Percentiles rank a stretch among this genome's conserved stretches.
phyloP scores from a whole-genome alignment of 805 yeast species.

The Allodekkera sacchari region DNA sequence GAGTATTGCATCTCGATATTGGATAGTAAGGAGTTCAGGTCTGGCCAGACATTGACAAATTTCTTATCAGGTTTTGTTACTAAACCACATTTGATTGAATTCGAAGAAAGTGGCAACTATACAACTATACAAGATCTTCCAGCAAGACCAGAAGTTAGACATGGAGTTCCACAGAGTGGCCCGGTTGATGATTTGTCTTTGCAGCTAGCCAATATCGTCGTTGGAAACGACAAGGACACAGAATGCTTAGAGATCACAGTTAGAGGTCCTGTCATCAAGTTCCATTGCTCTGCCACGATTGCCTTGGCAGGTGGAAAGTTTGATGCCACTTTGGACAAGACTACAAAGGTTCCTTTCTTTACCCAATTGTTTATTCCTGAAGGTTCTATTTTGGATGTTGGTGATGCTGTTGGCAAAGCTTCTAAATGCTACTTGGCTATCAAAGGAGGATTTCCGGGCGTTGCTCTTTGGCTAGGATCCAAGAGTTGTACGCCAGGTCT shows the following conservation, averaged over 20 bases:
- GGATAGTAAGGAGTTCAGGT: conserved; percentile 7
- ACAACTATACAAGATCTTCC: conserved; percentile 45
- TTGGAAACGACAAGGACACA: conserved; percentile 14
- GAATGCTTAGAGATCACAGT: conserved; percentile 21
- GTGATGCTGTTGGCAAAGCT: conserved; percentile 11
- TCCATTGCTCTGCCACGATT: conserved; percentile 16
- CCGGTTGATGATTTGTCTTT: conserved; percentile 21
- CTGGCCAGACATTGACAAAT: conserved; percentile 16
- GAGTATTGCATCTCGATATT: conserved; percentile 17
- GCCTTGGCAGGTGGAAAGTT: conserved; percentile 20
- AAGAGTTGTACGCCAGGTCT: conserved; percentile 23
- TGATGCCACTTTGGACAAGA: conserved; percentile 10
- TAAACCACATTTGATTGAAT: conserved; percentile 18
- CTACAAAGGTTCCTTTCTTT: conserved; percentile 14
- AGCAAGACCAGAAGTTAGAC: conserved; percentile 18
- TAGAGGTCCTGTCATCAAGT: conserved; percentile 20
- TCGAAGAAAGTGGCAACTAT: conserved; percentile 36
- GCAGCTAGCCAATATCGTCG: conserved; percentile 19
- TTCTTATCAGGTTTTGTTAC: conserved; percentile 14
- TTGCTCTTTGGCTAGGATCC: conserved; percentile 22
- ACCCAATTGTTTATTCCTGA: conserved; percentile 15
- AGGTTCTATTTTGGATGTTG: conserved; percentile 17
- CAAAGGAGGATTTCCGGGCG: conserved; percentile 24
- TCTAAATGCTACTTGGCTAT: conserved; percentile 20
- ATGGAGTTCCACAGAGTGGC: conserved; percentile 22